Base-by-base conservation (phyloP, 1,284 basidiomycete species). In the Flammula alnicola region DNA sequence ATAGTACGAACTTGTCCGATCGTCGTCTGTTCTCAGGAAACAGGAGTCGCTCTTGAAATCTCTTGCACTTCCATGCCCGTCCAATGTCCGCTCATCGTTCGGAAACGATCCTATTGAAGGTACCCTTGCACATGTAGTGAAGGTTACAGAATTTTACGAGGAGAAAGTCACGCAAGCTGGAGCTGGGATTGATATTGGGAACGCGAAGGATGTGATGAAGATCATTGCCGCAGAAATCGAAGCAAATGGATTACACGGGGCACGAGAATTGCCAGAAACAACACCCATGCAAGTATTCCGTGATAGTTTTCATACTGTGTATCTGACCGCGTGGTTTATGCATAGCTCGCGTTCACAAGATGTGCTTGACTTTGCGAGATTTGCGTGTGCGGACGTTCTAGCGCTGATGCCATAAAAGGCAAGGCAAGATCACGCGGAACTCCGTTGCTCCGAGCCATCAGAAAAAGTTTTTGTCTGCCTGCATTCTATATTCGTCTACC, bases 1-100 rank as follows among this genome's bases (percentile, higher is more conserved):
- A 27, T 37, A 86, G 84, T 87, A 88, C 51, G 84, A 88, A 57
- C 68, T 86, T 12, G 77, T 85, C 26, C 76, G 82, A 12, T 80
- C 79, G 4, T 70, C 77, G 3, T 55, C 70, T 1, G 66, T 72
- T 23, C 61, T 86, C 26, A 71, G 70, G 44, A 80, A 76, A 45
- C 80, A 84, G 55, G 54, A 63, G 25, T 53, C 58, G 1, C 59
- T 82, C 12, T 63, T 84, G 20, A 69, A 75, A 40, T 66, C 69
- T 9, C 58, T 81, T 1, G 64, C 66, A 1, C 43, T 52, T 16
- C 55, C 54, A 19, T 19, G 47, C 20, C 31, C 44, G 22, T 29
- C 33, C 16, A 49, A 17, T 23, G 31, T 30, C 4, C 45, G 38
- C 11, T 26, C 35, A 23, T 48, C 49, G 20, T 49, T 50, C 22